These are phyloP conservation scores for Eucalyptus lansdowneana DNA, from an alignment of 345 rosid genomes.

Conservation along the genomic window DNA sequence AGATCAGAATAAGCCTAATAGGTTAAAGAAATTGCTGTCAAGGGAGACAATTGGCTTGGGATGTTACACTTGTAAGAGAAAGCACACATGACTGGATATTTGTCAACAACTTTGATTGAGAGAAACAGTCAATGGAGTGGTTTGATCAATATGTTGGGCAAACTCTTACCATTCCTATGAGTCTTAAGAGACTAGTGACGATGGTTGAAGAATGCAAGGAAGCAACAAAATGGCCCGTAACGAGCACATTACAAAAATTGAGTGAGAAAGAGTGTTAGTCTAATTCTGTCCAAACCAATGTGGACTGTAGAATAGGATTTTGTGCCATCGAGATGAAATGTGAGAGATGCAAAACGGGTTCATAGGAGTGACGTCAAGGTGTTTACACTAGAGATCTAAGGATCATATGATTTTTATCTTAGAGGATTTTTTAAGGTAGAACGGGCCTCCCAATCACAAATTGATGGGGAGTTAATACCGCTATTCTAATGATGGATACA, in stretches of 20 bases:
- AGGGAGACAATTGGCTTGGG: not conserved
- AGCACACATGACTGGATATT: not conserved
- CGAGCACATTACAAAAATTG: not conserved
- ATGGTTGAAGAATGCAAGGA: not conserved
- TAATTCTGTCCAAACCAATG: accelerated
- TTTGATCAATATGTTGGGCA: accelerated
- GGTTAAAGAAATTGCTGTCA: not conserved
- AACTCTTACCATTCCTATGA: no score
- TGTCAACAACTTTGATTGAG: not conserved
- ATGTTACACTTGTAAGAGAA: not conserved
- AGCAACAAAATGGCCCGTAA: no score
- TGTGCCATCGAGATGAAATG: not conserved
- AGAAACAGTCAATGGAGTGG: not conserved
- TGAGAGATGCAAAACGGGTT: not conserved
- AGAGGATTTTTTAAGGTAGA: accelerated
- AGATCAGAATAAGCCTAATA: not conserved
- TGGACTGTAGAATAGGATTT: no score
- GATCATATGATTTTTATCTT: accelerated
- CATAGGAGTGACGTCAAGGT: not conserved
- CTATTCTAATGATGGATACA: not conserved
- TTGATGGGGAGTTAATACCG: no score
- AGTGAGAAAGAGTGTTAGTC: no score
- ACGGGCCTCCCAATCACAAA: accelerated
- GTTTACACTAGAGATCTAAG: accelerated
- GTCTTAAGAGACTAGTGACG: not conserved